Percentiles rank a stretch among this genome's conserved stretches.
Evolutionary conservation across 805 yeast species (phyloP).

Genomic region (Saccharomyces mikatae): DNA sequence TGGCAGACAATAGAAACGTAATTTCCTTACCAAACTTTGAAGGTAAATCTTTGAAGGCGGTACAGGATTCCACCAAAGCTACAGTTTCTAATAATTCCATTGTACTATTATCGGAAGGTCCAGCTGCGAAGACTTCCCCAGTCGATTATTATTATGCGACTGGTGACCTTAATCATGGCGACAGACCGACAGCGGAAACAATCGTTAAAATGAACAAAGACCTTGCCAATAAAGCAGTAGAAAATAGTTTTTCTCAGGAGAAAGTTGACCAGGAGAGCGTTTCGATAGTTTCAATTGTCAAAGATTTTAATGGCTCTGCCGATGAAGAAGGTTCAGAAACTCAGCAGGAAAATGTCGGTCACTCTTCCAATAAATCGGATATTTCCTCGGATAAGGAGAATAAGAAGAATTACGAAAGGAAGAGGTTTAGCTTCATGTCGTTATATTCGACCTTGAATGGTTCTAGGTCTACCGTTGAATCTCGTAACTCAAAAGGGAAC

Average conservation of each 20-base stretch:
- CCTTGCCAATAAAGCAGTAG: background rate
- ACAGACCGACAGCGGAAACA: background rate
- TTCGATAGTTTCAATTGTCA: background rate
- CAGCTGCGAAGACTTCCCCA: background rate
- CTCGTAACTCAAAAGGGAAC: background rate
- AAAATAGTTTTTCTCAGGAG: background rate
- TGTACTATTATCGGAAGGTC: background rate
- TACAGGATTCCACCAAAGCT: constrained; percentile 10
- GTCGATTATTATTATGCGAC: background rate
- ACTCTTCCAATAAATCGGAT: background rate
- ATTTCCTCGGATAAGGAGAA: background rate
- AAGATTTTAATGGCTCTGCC: background rate
- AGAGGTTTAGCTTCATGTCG: constrained; percentile 13
- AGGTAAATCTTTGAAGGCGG: background rate
- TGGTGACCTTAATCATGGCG: background rate
- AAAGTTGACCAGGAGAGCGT: background rate
- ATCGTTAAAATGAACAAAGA: background rate
- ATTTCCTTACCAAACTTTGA: background rate
- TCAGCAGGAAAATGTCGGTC: background rate
- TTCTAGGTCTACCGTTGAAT: background rate
- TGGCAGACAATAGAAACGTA: background rate
- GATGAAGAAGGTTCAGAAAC: background rate
- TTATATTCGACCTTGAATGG: constrained; percentile 5
- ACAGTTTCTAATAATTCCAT: background rate
- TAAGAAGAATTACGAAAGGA: constrained; percentile 3